Percentiles rank a stretch among this genome's conserved stretches.
Conservation (phyloP, 352 stramenopile genomes). For the Phytophthora vignae region DNA sequence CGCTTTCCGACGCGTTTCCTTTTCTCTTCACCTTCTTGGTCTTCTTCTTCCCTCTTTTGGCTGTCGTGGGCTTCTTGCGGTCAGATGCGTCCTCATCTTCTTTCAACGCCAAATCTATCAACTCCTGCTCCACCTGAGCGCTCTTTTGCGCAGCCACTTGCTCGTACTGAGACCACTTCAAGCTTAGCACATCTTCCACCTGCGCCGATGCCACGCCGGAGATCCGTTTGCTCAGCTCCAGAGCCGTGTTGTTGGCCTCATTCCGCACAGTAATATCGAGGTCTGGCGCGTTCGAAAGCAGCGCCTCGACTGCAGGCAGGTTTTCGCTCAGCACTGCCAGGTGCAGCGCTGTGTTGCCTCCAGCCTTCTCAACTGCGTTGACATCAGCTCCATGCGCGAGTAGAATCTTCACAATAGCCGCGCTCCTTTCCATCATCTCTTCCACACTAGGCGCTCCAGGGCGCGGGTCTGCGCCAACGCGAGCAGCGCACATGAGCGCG, state of each 20-base stretch:
- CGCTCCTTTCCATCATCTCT: constrained; percentile 55
- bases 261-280: constrained; percentile 44
- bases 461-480: constrained; percentile 48
- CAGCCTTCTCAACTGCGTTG: constrained; percentile 52
- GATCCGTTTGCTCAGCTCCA: constrained; percentile 45
- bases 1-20: constrained; percentile 1
- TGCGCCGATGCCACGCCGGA: constrained; percentile 31
- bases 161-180: constrained; percentile 31
- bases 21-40: constrained; percentile 56
- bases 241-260: constrained; percentile 42
- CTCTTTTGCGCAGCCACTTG: constrained; percentile 32
- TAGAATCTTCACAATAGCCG: constrained; percentile 59
- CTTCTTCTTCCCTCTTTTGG: constrained; percentile 51
- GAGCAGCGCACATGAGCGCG: constrained; percentile 81
- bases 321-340: constrained; percentile 80
- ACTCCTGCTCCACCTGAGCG: constrained; percentile 36
- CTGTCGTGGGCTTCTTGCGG: constrained; percentile 1
- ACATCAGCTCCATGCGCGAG: constrained; percentile 49
- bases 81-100: constrained; percentile 15
- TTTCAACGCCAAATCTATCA: constrained; percentile 28
- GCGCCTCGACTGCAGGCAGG: constrained; percentile 41
- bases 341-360: constrained; percentile 76
- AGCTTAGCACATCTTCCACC: constrained; percentile 40
- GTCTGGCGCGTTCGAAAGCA: constrained; percentile 31
- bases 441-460: constrained; percentile 29